Percentiles rank a stretch among this genome's conserved stretches.
Evolutionary conservation across 345 rosid species (phyloP).

Genomic region (Heritiera littoralis): DNA sequence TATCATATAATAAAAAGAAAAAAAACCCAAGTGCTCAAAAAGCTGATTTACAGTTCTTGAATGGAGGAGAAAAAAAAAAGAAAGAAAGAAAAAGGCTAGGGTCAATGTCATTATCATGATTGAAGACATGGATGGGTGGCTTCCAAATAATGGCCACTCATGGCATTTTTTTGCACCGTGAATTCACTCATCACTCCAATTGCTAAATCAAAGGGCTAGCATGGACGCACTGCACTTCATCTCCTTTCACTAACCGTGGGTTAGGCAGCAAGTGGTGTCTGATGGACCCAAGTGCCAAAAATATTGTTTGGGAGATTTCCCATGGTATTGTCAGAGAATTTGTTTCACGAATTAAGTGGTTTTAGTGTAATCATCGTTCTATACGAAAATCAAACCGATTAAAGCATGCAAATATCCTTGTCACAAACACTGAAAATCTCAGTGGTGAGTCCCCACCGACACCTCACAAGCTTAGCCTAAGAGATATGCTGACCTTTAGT

Average conservation of each 20-base stretch:
- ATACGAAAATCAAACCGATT: neutral
- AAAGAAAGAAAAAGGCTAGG: neutral
- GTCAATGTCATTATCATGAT: constrained; percentile 15
- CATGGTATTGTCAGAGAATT: neutral
- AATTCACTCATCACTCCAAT: constrained; percentile 10
- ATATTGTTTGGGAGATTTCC: neutral
- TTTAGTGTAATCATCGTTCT: neutral
- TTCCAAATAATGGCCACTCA: constrained; percentile 25
- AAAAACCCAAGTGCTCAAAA: too few species aligned
- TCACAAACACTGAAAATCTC: neutral
- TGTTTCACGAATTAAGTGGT: neutral
- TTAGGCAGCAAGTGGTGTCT: neutral
- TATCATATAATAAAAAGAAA: too few species aligned
- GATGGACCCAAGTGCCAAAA: neutral
- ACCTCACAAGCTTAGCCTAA: neutral
- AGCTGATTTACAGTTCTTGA: neutral
- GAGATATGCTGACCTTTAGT: constrained; percentile 5
- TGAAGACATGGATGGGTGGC: neutral
- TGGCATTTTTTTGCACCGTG: neutral
- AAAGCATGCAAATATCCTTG: neutral
- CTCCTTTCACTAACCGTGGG: neutral
- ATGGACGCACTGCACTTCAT: neutral
- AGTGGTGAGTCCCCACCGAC: neutral
- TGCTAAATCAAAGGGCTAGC: neutral
- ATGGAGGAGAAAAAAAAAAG: neutral